Percentiles rank a stretch among this genome's conserved stretches.
These are phyloP conservation scores for Botryotinia narcissicola DNA, from an alignment of 2,329 filamentous ascomycete species.

Conservation along the genomic window DNA sequence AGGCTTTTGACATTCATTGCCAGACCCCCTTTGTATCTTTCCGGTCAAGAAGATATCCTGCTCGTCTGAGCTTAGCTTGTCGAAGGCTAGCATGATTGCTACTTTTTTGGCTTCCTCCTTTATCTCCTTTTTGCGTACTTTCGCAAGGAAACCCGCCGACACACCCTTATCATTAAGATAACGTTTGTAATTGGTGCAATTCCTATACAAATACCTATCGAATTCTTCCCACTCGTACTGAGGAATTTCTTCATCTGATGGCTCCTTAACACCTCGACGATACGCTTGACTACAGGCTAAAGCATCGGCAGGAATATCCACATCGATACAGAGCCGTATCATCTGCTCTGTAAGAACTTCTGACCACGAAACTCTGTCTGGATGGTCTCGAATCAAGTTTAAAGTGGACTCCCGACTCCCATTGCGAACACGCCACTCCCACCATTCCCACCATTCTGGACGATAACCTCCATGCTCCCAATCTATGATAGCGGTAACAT, in stretches of 20 bases:
- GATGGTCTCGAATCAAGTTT: neutral
- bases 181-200: neutral
- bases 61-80: neutral
- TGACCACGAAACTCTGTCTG: fast-evolving
- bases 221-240: neutral
- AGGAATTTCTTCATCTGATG: fast-evolving
- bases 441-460: conserved; percentile 10
- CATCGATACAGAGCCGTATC: neutral
- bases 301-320: neutral
- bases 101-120: neutral
- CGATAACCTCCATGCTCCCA: conserved; percentile 5
- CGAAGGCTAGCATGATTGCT: neutral
- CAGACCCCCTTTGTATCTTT: neutral
- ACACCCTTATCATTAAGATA: fast-evolving
- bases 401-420: fast-evolving
- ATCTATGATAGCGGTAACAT: conserved; percentile 8
- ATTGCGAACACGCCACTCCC: fast-evolving
- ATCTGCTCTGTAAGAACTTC: fast-evolving
- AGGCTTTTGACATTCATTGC: neutral
- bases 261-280: neutral
- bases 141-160: fast-evolving
- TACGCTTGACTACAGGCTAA: neutral
- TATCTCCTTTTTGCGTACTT: neutral
- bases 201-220: neutral
- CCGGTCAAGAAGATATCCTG: neutral